Evolutionary conservation across 2,329 filamentous ascomycete species (phyloP).

Genomic region (Fusarium paranaense): DNA sequence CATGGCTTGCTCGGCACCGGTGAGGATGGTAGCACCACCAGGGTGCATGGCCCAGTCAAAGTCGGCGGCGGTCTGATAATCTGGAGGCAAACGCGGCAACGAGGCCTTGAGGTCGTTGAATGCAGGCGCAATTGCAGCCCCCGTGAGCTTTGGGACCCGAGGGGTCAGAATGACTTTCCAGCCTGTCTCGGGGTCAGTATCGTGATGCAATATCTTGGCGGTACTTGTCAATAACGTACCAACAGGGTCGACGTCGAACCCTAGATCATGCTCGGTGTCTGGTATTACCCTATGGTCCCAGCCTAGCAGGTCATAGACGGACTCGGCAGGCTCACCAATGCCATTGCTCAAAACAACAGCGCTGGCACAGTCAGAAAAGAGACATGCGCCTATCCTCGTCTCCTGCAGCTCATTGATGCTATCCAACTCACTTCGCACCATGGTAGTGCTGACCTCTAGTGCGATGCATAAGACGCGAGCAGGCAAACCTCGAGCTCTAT

Average conservation of each 20-base stretch:
- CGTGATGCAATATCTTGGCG: not conserved
- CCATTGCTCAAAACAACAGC: slow-evolving; percentile 74
- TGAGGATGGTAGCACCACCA: slow-evolving; percentile 74
- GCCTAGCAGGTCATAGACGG: slow-evolving; percentile 70
- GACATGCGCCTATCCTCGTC: slow-evolving; percentile 71
- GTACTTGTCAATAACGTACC: slow-evolving; percentile 54
- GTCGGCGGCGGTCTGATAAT: slow-evolving; percentile 61
- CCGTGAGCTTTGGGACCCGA: slow-evolving; percentile 68
- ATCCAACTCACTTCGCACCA: slow-evolving; percentile 74
- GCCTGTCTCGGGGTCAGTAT: slow-evolving; percentile 50
- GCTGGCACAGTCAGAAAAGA: slow-evolving; percentile 80
- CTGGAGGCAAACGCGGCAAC: slow-evolving; percentile 57
- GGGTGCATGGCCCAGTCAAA: slow-evolving; percentile 83
- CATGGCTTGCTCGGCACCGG: slow-evolving; percentile 70
- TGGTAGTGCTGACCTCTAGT: slow-evolving; percentile 70
- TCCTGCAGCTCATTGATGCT: slow-evolving; percentile 69
- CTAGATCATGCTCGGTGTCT: slow-evolving; percentile 71
- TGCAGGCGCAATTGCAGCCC: slow-evolving; percentile 61
- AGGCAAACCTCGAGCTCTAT: slow-evolving; percentile 66
- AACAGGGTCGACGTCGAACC: slow-evolving; percentile 72
- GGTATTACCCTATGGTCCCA: slow-evolving; percentile 74
- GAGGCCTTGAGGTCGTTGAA: slow-evolving; percentile 67
- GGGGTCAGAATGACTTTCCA: slow-evolving; percentile 76
- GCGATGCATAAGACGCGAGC: slow-evolving; percentile 75
- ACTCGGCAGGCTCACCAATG: slow-evolving; percentile 59